Conservation (phyloP, 306 rosid species). For the Castanopsis chinensis region DNA sequence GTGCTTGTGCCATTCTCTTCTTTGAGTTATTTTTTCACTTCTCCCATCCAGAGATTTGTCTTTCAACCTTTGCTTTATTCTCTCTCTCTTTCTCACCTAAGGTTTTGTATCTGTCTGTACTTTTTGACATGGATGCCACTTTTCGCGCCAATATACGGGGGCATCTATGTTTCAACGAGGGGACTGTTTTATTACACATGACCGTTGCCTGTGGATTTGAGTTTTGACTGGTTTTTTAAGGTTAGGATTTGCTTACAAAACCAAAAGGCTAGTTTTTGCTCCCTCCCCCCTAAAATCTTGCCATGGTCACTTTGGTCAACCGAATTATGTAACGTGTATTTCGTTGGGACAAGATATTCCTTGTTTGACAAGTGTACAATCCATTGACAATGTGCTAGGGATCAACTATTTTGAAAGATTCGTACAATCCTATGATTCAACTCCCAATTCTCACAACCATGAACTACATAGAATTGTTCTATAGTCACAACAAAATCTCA, state of each 20-base stretch:
- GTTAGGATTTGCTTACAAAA: constrained; percentile 13
- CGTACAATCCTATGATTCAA: too few species aligned
- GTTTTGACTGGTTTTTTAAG: constrained; percentile 33
- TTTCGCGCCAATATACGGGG: constrained; percentile 52
- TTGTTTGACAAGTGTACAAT: not conserved
- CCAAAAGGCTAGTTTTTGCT: not conserved
- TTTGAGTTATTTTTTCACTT: not conserved
- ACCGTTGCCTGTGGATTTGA: constrained; percentile 28
- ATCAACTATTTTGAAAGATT: too few species aligned
- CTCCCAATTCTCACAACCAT: too few species aligned
- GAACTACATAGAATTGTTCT: too few species aligned
- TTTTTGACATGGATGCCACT: constrained; percentile 39
- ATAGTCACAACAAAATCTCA: too few species aligned
- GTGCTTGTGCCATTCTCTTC: constrained; percentile 52
- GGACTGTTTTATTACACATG: constrained; percentile 25
- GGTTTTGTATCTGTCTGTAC: constrained; percentile 33
- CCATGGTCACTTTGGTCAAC: constrained; percentile 4
- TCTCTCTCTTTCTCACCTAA: not conserved
- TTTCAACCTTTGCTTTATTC: constrained; percentile 11
- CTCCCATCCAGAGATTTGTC: not conserved
- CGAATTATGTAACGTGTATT: not conserved
- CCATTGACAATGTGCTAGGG: too few species aligned
- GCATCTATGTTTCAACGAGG: constrained; percentile 24
- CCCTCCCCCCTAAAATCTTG: constrained; percentile 15
- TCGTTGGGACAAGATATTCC: not conserved